Evolutionary conservation across 306 rosid genomes (phyloP).

Genomic region (Pterocarpus macrocarpus): DNA sequence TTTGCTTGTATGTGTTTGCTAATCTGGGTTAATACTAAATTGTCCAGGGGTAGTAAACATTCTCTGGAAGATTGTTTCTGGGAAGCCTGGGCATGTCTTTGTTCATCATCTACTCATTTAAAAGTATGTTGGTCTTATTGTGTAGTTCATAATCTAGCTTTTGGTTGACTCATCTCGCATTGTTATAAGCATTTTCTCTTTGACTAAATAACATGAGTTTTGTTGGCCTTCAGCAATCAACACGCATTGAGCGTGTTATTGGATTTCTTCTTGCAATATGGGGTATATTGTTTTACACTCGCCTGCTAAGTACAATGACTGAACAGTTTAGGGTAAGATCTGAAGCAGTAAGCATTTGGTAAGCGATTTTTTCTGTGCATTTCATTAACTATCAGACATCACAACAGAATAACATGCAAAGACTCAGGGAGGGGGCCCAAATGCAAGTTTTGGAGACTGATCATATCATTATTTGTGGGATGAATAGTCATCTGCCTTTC

Average conservation of each 20-base stretch:
- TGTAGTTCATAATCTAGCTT: constrained; percentile 39
- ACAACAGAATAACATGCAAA: constrained; percentile 89
- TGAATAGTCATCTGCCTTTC: constrained; percentile 84
- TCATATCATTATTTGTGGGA: constrained; percentile 96
- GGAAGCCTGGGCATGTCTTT: constrained; percentile 99
- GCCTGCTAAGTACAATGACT: constrained; percentile 91
- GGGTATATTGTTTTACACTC: constrained; percentile 95
- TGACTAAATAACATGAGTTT: constrained; percentile 32
- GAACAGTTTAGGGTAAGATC: constrained; percentile 95
- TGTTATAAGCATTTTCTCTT: constrained; percentile 40
- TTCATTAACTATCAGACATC: constrained; percentile 51
- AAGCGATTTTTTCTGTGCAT: constrained; percentile 37
- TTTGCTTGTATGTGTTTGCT: constrained; percentile 48
- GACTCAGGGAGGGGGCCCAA: constrained; percentile 94
- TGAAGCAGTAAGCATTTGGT: constrained; percentile 30
- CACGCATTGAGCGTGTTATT: constrained; percentile 92
- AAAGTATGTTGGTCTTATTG: constrained; percentile 60
- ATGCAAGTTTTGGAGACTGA: constrained; percentile 92
- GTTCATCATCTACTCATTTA: constrained; percentile 88
- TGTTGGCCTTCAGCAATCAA: constrained; percentile 70
- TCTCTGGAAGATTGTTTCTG: constrained; percentile 95
- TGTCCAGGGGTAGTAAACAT: constrained; percentile 61
- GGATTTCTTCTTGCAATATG: constrained; percentile 96
- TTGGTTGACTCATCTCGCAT: constrained; percentile 1
- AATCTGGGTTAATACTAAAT: constrained; percentile 44